phyloP scores from a whole-genome alignment of 192 early-diverging fungal species.

The Coemansia nantahalensis region DNA sequence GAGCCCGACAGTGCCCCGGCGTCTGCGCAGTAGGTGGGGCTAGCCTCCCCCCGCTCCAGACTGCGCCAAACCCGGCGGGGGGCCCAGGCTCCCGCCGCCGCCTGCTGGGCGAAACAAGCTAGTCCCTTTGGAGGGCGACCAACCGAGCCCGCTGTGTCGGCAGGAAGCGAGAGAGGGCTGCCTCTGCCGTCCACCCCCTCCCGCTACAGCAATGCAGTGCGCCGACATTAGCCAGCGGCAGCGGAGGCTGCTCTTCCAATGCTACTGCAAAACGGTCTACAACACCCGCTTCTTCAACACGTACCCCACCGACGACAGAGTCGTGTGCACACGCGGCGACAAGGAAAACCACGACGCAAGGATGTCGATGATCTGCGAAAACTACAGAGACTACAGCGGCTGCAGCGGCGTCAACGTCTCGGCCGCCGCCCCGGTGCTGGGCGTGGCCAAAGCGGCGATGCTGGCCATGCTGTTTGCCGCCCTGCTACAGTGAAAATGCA shows the following conservation, averaged over 20 bases:
- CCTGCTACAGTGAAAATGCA: no score
- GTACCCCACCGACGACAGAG: slow-evolving; percentile 11
- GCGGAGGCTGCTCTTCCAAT: slow-evolving; percentile 39
- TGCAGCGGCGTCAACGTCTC: slow-evolving; percentile 39
- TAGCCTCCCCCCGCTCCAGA: no score
- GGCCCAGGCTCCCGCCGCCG: no score
- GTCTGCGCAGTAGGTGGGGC: no score
- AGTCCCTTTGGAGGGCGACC: no score
- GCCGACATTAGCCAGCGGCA: slow-evolving; percentile 44
- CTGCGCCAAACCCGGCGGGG: no score
- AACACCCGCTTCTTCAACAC: slow-evolving; percentile 42
- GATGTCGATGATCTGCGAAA: slow-evolving; percentile 29
- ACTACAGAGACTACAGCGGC: slow-evolving; percentile 35
- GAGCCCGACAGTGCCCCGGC: background rate
- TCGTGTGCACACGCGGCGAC: slow-evolving; percentile 43
- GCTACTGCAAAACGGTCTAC: slow-evolving; percentile 49
- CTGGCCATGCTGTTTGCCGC: slow-evolving; percentile 29
- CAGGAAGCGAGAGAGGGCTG: no score
- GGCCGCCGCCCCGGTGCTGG: slow-evolving; percentile 8
- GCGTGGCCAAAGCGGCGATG: slow-evolving; percentile 33
- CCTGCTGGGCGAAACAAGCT: no score
- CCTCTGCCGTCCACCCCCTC: no score
- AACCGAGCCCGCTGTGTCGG: no score
- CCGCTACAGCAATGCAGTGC: slow-evolving; percentile 33
- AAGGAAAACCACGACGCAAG: slow-evolving; percentile 18